Percentiles rank a stretch among this genome's conserved stretches.
phyloP scores from a whole-genome alignment of 177 flowering plant species.

The Vitis hybrid region DNA sequence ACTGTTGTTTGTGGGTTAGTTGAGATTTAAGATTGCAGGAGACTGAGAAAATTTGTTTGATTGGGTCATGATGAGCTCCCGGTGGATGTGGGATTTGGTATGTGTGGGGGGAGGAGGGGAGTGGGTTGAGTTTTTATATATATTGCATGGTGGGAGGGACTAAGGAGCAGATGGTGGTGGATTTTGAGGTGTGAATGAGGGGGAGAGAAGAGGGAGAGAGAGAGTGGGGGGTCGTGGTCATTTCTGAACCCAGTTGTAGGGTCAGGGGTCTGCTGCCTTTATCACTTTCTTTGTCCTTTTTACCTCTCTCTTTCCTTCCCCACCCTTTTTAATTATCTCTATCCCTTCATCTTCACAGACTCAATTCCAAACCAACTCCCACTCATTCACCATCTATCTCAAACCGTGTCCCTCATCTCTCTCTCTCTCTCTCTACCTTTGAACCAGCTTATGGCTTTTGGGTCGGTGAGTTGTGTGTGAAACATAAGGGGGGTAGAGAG shows the following conservation, averaged over 20 bases:
- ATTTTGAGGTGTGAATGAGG: neutral
- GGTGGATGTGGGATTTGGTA: slow-evolving; percentile 4
- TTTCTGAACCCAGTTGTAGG: slow-evolving; percentile 30
- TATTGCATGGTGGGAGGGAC: slow-evolving; percentile 20
- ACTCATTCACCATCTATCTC: slow-evolving; percentile 3
- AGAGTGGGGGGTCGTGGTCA: slow-evolving; percentile 15
- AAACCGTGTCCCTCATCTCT: no score
- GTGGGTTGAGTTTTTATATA: slow-evolving; percentile 7
- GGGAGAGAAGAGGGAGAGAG: slow-evolving; percentile 13
- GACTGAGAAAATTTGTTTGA: slow-evolving; percentile 13
- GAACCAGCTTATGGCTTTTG: no score
- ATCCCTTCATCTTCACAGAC: neutral
- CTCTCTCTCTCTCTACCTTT: no score
- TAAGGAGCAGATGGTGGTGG: no score
- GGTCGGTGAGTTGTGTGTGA: no score
- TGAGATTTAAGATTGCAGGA: neutral
- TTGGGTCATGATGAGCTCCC: slow-evolving; percentile 21
- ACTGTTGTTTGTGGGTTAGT: neutral
- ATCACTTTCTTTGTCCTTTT: slow-evolving; percentile 44
- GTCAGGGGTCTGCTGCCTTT: slow-evolving; percentile 37
- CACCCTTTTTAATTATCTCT: slow-evolving; percentile 18
- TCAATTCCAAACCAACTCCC: neutral
- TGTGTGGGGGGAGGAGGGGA: neutral
- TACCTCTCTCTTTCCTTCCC: slow-evolving; percentile 23
- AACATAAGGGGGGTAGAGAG: neutral